phyloP scores from a whole-genome alignment of 2,329 filamentous ascomycete genomes.

The Alternaria triticina region DNA sequence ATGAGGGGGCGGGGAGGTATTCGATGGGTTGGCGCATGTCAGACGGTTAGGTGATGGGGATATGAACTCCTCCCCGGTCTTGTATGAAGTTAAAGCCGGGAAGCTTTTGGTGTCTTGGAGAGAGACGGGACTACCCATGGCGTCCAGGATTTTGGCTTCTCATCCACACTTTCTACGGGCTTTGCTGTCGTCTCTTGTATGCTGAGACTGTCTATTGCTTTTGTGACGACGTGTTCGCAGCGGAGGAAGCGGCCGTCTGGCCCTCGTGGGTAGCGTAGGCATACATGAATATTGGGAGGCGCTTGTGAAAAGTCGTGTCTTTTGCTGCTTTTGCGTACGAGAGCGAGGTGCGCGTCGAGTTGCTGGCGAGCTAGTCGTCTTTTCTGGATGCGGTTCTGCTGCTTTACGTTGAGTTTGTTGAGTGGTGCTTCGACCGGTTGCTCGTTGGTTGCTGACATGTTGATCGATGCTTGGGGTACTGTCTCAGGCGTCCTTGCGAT shows the following conservation, averaged over 20 bases:
- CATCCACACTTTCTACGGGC: not conserved
- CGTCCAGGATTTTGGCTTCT: constrained; percentile 4
- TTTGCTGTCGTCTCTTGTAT: not conserved
- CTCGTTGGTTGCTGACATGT: constrained; percentile 3
- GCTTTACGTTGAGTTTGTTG: constrained; percentile 7
- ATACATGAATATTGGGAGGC: not conserved
- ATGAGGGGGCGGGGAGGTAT: not conserved
- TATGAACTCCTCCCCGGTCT: not conserved
- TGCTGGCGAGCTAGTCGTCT: constrained; percentile 7
- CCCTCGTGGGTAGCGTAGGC: not conserved
- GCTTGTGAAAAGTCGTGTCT: not conserved
- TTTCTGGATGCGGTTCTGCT: constrained; percentile 4
- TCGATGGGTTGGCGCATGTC: too few relatives aligned
- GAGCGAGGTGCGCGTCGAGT: not conserved
- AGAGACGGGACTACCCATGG: not conserved
- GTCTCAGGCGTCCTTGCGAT: not conserved
- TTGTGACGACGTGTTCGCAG: not conserved
- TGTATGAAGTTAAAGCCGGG: not conserved
- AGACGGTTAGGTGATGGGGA: not conserved
- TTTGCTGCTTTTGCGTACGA: not conserved
- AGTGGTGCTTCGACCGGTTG: not conserved
- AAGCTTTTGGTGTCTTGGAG: not conserved
- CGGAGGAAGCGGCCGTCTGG: constrained; percentile 1
- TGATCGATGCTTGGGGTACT: not conserved
- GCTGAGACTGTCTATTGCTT: not conserved